Evolutionary conservation across 768 basidiomycete species (phyloP), one percentile per base, ranked within the genome.

Genomic region (Trametes cingulata): DNA sequence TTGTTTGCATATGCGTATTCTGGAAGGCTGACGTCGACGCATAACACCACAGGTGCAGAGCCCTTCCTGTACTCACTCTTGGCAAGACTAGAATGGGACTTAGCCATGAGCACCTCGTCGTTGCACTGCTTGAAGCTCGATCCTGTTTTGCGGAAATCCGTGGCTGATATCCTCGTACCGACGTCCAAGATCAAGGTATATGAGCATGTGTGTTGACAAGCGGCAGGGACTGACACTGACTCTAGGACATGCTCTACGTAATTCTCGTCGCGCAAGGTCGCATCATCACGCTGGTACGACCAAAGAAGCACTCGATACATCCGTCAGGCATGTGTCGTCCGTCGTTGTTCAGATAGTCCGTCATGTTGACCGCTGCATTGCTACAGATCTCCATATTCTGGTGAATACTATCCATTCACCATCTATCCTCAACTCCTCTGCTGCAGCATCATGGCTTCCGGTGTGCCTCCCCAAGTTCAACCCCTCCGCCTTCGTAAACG

Each of bases 391-490:
- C 19, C 95, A 97, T 69, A 87, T 97, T 49, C 82, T 98, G 29
- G 80, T 98, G 54, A 98, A 96, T 70, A 96, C 95, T 2, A 83
- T 98, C 8, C 84, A 90, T 57, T 83, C 91, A 0, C 90, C 93
- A 0, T 89, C 93, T 1, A 85, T 90, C 64, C 77, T 80, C 60
- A 90, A 86, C 69, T 90, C 87, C 2, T 86, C 87, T 9, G 88
- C 87, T 6, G 79, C 93, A 7, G 90, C 95, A 14, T 89, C 90
- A 6, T 99, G 95, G 93, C 83, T 98, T 8, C 97, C 97, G 2
- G 83, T 99, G 47, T 98, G 97, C 71, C 82, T 99, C 3, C 96
- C 97, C 0, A 95, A 94, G 72, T 98, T 92, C 78, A 93, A 98
- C 68, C 79, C 92, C 0, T 76, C 85, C 5, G 89, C 89, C 1